These are phyloP conservation scores for Herpetospermum pedunculosum DNA, from an alignment of 306 rosid genomes.

Conservation along the genomic window DNA sequence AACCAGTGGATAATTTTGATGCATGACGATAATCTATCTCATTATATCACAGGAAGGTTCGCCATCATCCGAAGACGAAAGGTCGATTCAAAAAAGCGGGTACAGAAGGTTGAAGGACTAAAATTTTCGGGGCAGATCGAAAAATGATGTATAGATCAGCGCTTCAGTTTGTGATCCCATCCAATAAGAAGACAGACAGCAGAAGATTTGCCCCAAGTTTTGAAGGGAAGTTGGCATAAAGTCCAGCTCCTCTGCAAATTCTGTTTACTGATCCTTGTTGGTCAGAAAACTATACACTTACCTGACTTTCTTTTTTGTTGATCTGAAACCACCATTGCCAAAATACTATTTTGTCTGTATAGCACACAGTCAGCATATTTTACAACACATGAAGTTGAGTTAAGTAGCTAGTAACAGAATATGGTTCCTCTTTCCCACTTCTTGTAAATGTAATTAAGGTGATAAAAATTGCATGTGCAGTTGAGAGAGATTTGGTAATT, in stretches of 20 bases:
- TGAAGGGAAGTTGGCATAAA: not conserved
- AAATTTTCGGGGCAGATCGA: not conserved
- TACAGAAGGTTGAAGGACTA: not conserved
- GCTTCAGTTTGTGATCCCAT: not conserved
- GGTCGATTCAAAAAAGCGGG: not conserved
- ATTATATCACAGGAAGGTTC: constrained; percentile 47
- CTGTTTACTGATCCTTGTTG: not conserved
- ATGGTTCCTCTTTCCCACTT: not conserved
- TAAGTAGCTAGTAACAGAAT: not conserved
- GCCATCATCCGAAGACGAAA: not conserved
- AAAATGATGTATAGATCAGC: not conserved
- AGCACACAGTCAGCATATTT: not conserved
- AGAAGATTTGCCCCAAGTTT: not conserved
- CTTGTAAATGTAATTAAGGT: constrained; percentile 4
- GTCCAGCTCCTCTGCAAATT: constrained; percentile 2
- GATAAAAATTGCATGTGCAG: constrained; percentile 1
- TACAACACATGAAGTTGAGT: not conserved
- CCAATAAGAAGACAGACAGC: not conserved
- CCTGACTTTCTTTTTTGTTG: not conserved
- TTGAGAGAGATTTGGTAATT: not conserved
- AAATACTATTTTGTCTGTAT: constrained; percentile 3
- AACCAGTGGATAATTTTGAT: constrained; percentile 24
- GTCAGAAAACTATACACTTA: constrained; percentile 9
- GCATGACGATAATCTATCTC: constrained; percentile 44
- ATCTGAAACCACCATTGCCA: not conserved